These are phyloP conservation scores for Skeletonema menzelii DNA, from an alignment of 108 stramenopile species.

Conservation along the genomic window DNA sequence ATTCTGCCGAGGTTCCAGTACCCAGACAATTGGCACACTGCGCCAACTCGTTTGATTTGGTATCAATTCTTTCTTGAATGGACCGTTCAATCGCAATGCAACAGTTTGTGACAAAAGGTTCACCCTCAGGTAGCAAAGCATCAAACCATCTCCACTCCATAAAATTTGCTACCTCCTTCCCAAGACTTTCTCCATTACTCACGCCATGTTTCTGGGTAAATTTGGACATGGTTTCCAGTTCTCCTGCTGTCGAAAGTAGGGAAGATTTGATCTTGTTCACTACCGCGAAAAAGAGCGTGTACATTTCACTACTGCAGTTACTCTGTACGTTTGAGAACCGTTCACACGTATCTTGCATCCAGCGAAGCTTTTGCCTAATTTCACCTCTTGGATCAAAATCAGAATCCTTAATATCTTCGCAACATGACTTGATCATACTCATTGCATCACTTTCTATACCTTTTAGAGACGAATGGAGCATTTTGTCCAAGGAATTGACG, in stretches of 20 bases:
- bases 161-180: slow-evolving; percentile 5
- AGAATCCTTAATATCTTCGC: slow-evolving; percentile 4
- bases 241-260: slow-evolving; percentile 18
- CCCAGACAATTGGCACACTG: neutral
- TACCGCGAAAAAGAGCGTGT: neutral
- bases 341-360: slow-evolving; percentile 17
- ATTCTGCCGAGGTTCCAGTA: neutral
- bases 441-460: slow-evolving; percentile 6
- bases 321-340: slow-evolving; percentile 9
- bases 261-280: slow-evolving; percentile 13
- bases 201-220: slow-evolving; percentile 24
- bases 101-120: slow-evolving; percentile 17
- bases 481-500: neutral
- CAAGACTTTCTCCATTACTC: slow-evolving; percentile 23
- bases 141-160: slow-evolving; percentile 30
- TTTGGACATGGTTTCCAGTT: slow-evolving; percentile 18
- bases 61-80: slow-evolving; percentile 7
- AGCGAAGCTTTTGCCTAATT: slow-evolving; percentile 1
- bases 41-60: slow-evolving; percentile 13
- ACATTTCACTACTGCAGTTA: slow-evolving; percentile 2
- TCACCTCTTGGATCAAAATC: neutral
- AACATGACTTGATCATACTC: neutral
- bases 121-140: slow-evolving; percentile 5
- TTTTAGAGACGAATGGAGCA: neutral
- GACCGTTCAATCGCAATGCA: slow-evolving; percentile 10